Evolutionary conservation across 345 rosid genomes (phyloP).

Genomic region (Triadica sebifera): DNA sequence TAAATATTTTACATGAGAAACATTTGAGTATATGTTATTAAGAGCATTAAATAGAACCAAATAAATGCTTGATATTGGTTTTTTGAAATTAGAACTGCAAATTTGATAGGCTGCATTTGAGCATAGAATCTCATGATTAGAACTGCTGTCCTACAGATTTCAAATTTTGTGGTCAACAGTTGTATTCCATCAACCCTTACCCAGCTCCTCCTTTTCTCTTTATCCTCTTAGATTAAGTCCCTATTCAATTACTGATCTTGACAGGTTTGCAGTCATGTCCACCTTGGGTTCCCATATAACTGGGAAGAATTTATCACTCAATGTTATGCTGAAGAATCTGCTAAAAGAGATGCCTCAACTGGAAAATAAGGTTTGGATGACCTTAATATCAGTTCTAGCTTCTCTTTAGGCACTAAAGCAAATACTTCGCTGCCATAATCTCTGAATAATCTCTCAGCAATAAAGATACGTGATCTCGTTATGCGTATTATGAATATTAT

Average conservation of each 20-base stretch:
- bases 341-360: background rate
- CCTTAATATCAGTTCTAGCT: background rate
- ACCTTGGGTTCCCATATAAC: conserved; percentile 45
- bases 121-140: background rate
- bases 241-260: conserved; percentile 3
- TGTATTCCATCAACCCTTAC: background rate
- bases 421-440: conserved; percentile 19
- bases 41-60: background rate
- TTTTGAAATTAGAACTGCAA: background rate
- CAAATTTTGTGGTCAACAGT: background rate
- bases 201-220: too few relatives aligned
- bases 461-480: conserved; percentile 34
- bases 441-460: conserved; percentile 33
- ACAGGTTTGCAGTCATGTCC: conserved; percentile 47
- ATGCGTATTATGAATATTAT: conserved; percentile 6
- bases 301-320: conserved; percentile 41
- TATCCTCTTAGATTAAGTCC: background rate
- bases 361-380: background rate
- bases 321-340: conserved; percentile 18
- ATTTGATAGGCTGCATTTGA: background rate
- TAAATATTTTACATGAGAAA: background rate
- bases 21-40: background rate
- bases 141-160: background rate
- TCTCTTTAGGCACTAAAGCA: conserved; percentile 6
- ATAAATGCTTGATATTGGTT: background rate